Evolutionary conservation across 1,284 basidiomycete genomes (phyloP), one percentile per base, ranked within the genome.

Genomic region (Cryptococcus wingfieldii): DNA sequence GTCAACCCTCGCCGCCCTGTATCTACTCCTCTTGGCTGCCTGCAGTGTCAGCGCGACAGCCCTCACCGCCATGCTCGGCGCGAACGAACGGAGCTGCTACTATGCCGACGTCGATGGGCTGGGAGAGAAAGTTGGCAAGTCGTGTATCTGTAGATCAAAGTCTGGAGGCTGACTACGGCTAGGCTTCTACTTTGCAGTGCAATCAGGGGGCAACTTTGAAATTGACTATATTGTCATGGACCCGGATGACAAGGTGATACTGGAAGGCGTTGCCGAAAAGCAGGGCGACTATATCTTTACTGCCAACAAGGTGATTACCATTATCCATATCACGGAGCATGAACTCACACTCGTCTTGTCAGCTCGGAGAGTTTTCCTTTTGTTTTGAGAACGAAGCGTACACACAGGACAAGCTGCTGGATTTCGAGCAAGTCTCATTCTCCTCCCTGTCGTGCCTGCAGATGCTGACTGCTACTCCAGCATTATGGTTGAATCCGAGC

Each of bases 231-330:
- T 88, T 62, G 84, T 99, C 62, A 90, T 87, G 66, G 90, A 94
- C 73, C 95, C 96, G 12, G 84, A 84, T 56, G 88, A 90, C 72
- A 89, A 86, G 70, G 80, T 94, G 47, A 77, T 98, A 39, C 83
- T 98, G 45, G 87, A 92, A 53, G 96, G 92, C 53, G 77, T 83
- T 64, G 85, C 86, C 44, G 94, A 98, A 71, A 85, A 90, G 38
- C 93, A 98, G 70, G 92, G 95, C 43, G 96, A 99, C 83, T 97
- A 88, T 71, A 90, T 99, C 60, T 85, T 98, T 64, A 98, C 96
- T 5, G 95, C 90, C 13, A 94, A 97, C 78, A 83, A 83, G 38
- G 83, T 70, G 53, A 55, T 67, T 42, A 4, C 1, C 23, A 25
- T 7, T 49, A 28, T 16, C 6, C 12, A 28, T n/a, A 16, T 52